These are phyloP conservation scores for Lepiota venenata DNA, from an alignment of 768 basidiomycete genomes.

Conservation along the genomic window DNA sequence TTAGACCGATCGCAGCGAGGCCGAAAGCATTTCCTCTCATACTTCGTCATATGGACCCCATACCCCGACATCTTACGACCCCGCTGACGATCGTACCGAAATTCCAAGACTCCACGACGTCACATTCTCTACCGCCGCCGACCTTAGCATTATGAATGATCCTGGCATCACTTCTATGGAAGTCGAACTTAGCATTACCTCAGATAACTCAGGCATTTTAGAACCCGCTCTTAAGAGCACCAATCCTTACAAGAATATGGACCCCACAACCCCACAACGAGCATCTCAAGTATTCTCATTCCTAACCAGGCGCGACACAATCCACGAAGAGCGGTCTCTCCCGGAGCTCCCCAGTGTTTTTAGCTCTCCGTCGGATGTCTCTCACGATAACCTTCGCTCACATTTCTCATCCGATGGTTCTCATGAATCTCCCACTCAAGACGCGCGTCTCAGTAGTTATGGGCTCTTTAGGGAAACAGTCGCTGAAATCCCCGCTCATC, in stretches of 20 bases:
- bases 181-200: constrained; percentile 61
- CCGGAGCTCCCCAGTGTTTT: constrained; percentile 37
- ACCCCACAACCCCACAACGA: constrained; percentile 54
- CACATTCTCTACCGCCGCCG: constrained; percentile 44
- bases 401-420: constrained; percentile 16
- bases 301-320: constrained; percentile 45
- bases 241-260: constrained; percentile 19
- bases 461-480: not conserved
- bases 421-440: not conserved
- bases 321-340: constrained; percentile 33
- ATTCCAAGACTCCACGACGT: constrained; percentile 24
- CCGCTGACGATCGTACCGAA: constrained; percentile 23
- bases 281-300: constrained; percentile 79
- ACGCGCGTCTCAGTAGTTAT: not conserved
- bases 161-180: constrained; percentile 70
- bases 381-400: constrained; percentile 9
- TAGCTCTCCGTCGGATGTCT: constrained; percentile 34
- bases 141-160: constrained; percentile 36
- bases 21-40: constrained; percentile 25
- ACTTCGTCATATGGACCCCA: constrained; percentile 45
- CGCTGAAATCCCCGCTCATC: not conserved
- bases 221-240: constrained; percentile 6
- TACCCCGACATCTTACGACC: constrained; percentile 35
- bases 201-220: constrained; percentile 34
- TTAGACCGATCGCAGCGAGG: constrained; percentile 32